These are phyloP conservation scores for Rhodotorula sp. DNA, from an alignment of 1,284 basidiomycete species.

Conservation along the genomic window DNA sequence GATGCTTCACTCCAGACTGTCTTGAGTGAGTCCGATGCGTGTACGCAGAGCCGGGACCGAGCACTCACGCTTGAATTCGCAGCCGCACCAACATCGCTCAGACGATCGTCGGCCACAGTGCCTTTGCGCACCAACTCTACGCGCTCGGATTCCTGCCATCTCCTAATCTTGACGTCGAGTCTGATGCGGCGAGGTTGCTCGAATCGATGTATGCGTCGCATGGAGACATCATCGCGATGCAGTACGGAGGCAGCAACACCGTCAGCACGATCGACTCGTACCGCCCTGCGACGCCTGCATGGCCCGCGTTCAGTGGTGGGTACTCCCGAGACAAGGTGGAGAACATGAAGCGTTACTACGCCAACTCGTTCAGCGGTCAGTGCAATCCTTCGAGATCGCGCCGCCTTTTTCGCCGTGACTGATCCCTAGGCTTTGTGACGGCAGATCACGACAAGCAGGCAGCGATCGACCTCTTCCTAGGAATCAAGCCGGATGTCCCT, in stretches of 20 bases:
- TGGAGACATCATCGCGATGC: constrained; percentile 72
- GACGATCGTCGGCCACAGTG: constrained; percentile 95
- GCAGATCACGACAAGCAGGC: constrained; percentile 95
- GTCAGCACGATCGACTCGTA: constrained; percentile 98
- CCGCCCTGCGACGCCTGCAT: constrained; percentile 50
- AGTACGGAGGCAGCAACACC: constrained; percentile 93
- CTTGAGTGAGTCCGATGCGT: constrained; percentile 59
- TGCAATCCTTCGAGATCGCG: not conserved
- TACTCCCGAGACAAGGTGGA: constrained; percentile 82
- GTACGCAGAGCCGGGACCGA: rapidly evolving
- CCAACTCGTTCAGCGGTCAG: constrained; percentile 83
- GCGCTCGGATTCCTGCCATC: constrained; percentile 83
- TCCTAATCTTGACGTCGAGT: constrained; percentile 86
- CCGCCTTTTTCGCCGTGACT: not conserved
- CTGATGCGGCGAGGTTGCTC: constrained; percentile 93
- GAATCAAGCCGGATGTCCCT: constrained; percentile 56
- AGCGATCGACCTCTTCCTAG: constrained; percentile 95
- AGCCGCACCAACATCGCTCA: constrained; percentile 92
- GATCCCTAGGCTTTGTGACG: not conserved
- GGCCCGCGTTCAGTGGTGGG: constrained; percentile 4
- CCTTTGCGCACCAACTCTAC: constrained; percentile 91
- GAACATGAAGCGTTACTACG: constrained; percentile 92
- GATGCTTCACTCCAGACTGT: constrained; percentile 66
- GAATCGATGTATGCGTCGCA: constrained; percentile 98
- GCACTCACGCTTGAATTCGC: constrained; percentile 3